phyloP scores from a whole-genome alignment of 139 green algal species.

The Ettlia oleoabundans region DNA sequence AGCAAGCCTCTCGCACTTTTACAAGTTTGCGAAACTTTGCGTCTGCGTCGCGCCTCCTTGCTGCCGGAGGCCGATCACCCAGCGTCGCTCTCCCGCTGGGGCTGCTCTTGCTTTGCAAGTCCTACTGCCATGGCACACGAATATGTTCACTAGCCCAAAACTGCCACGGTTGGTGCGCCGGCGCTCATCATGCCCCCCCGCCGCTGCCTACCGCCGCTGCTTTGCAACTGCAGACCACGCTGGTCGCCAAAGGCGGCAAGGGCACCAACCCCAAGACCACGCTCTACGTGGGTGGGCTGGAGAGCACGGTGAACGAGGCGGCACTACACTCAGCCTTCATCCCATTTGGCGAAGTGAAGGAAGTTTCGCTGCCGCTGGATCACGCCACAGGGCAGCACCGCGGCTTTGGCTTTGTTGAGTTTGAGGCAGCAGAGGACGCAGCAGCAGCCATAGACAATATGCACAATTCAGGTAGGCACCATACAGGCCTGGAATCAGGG shows the following conservation, averaged over 20 bases:
- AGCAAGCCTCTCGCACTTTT: no score
- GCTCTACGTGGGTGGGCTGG: conserved; percentile 93
- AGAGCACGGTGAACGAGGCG: conserved; percentile 82
- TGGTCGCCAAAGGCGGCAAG: conserved; percentile 69
- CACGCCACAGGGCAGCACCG: conserved; percentile 84
- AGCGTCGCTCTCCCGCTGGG: no score
- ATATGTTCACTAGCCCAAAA: no score
- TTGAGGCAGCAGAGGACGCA: conserved; percentile 89
- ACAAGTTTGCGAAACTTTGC: no score
- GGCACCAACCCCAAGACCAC: conserved; percentile 89
- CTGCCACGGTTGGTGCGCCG: no score
- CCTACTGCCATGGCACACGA: no score
- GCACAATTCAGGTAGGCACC: conserved; percentile 82
- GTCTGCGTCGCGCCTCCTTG: no score
- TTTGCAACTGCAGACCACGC: conserved; percentile 49
- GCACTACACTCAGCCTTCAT: conserved; percentile 94
- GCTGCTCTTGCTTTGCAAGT: no score
- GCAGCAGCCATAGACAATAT: conserved; percentile 97
- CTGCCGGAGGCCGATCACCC: no score
- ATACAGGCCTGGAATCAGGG: not conserved
- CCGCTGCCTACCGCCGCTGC: not conserved
- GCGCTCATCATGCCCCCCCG: no score
- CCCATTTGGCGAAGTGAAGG: conserved; percentile 97
- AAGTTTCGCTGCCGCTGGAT: conserved; percentile 94
- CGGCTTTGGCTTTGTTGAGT: conserved; percentile 97